A percentile compares a stretch with the other conserved stretches of the same genome.
These are phyloP conservation scores for Spergularia marina DNA, from an alignment of 148 eudicot species.

Conservation along the genomic window DNA sequence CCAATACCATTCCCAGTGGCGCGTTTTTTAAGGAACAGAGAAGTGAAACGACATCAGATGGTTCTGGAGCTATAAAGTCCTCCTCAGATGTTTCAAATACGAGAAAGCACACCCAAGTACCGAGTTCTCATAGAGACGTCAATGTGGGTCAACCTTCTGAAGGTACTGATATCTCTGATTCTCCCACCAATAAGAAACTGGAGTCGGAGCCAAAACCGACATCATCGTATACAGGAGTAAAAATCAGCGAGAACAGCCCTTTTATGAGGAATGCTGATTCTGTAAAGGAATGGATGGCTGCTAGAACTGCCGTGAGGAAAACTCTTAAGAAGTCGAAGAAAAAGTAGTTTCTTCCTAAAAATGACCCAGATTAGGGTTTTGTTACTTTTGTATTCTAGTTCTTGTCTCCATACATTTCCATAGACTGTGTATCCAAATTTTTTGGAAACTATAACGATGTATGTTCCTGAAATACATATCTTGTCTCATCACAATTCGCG, in stretches of 20 bases:
- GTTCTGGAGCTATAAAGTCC: constrained; percentile 9
- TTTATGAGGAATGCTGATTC: constrained; percentile 67
- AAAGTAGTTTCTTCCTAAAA: background rate
- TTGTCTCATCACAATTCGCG: too few species aligned
- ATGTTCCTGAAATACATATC: background rate
- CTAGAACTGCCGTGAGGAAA: constrained; percentile 54
- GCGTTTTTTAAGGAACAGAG: constrained; percentile 8
- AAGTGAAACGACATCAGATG: constrained; percentile 16
- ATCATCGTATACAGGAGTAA: constrained; percentile 15
- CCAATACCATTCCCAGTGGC: background rate
- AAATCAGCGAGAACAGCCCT: constrained; percentile 45
- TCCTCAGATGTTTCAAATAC: constrained; percentile 19
- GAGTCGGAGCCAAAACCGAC: constrained; percentile 6
- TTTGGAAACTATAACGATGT: background rate
- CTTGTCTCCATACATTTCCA: background rate
- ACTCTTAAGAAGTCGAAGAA: constrained; percentile 45
- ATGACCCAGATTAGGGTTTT: background rate
- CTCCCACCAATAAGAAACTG: constrained; percentile 3
- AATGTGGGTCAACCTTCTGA: constrained; percentile 3
- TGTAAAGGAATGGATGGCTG: constrained; percentile 52
- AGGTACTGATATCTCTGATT: constrained; percentile 16
- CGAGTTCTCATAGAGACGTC: constrained; percentile 9
- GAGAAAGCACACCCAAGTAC: constrained; percentile 6
- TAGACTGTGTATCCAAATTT: background rate
- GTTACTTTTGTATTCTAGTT: background rate